phyloP scores from a whole-genome alignment of 345 rosid species.

The Populus euphratica region DNA sequence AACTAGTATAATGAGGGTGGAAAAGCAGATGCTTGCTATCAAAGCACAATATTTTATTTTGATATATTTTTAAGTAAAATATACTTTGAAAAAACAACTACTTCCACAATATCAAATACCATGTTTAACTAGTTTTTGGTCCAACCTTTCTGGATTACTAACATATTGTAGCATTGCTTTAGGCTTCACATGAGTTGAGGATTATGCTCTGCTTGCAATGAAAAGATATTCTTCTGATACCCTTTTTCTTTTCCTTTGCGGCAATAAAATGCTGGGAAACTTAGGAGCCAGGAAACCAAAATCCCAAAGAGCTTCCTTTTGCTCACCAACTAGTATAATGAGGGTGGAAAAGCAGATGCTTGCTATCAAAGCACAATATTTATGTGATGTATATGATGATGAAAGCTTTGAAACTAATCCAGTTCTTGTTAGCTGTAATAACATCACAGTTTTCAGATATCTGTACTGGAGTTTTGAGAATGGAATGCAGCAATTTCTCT shows the following conservation, averaged over 20 bases:
- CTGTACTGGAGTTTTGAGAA: neutral
- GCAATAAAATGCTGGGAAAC: conserved; percentile 11
- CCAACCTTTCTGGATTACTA: neutral
- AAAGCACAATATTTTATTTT: neutral
- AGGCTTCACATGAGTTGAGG: neutral
- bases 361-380: neutral
- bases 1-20: neutral
- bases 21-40: conserved; percentile 5
- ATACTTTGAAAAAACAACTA: fast-evolving
- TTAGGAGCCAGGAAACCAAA: conserved; percentile 20
- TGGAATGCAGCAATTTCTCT: too few relatives aligned
- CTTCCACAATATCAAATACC: too few relatives aligned
- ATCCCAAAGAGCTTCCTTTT: neutral
- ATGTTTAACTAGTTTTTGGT: neutral
- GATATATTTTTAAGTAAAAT: too few relatives aligned
- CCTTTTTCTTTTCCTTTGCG: neutral
- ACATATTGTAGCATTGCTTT: neutral
- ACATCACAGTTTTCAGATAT: neutral
- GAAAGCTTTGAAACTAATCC: neutral
- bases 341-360: conserved; percentile 5
- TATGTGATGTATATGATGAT: neutral
- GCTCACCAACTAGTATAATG: neutral
- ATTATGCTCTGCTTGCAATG: too few relatives aligned
- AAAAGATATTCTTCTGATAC: neutral
- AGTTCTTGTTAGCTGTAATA: neutral